These are phyloP conservation scores for Datisca glomerata DNA, from an alignment of 306 rosid species.

Conservation along the genomic window DNA sequence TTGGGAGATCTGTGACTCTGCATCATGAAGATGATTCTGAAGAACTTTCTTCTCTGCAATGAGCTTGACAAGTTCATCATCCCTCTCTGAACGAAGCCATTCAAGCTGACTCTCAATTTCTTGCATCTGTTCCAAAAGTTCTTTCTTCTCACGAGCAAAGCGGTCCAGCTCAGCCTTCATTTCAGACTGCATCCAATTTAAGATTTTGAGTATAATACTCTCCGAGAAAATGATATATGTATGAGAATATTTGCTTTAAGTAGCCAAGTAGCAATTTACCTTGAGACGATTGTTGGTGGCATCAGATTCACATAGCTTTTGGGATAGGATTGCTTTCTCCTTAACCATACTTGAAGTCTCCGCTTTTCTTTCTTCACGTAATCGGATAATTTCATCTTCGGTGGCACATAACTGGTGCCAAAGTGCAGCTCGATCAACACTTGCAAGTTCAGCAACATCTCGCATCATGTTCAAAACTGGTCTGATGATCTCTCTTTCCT, in stretches of 20 bases:
- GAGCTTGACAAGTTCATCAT: conserved; percentile 63
- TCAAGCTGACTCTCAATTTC: conserved; percentile 97
- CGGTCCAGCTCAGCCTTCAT: conserved; percentile 81
- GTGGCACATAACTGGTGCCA: conserved; percentile 95
- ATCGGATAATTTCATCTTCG: conserved; percentile 71
- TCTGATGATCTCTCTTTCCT: conserved; percentile 71
- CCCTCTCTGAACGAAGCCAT: conserved; percentile 95
- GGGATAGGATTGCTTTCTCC: conserved; percentile 52
- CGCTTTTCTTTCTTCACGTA: conserved; percentile 61
- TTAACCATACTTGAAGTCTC: conserved; percentile 51
- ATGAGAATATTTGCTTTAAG: conserved; percentile 29
- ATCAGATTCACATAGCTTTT: conserved; percentile 81
- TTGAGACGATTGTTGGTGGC: conserved; percentile 60
- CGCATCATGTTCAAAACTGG: conserved; percentile 89
- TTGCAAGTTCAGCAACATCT: conserved; percentile 88
- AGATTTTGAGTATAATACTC: conserved; percentile 21
- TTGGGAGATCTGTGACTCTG: conserved; percentile 74
- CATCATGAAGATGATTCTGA: conserved; percentile 88
- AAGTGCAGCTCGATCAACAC: conserved; percentile 86
- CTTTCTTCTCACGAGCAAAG: conserved; percentile 82
- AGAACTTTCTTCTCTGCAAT: conserved; percentile 76
- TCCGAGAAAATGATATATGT: conserved; percentile 19
- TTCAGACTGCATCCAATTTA: conserved; percentile 68
- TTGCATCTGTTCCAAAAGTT: conserved; percentile 63
- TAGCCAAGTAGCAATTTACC: conserved; percentile 56